Evolutionary conservation across 2,329 filamentous ascomycete species (phyloP).

Genomic region (Phialocephala sp.): DNA sequence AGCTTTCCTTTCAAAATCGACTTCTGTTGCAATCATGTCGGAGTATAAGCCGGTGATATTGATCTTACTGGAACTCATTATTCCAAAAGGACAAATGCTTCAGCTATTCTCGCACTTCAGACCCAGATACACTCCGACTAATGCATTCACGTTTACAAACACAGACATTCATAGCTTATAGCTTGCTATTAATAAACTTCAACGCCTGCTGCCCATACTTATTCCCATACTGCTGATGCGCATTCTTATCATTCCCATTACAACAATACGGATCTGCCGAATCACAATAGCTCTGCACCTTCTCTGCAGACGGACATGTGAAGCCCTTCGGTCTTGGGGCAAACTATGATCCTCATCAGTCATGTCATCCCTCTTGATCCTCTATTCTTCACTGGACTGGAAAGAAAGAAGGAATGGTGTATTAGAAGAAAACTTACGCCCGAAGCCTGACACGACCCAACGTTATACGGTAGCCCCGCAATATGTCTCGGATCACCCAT

Average conservation of each 20-base stretch:
- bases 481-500: constrained; percentile 67
- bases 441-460: constrained; percentile 62
- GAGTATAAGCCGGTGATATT: not conserved
- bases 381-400: too few species aligned
- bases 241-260: constrained; percentile 58
- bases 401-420: too few species aligned
- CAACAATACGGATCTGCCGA: constrained; percentile 66
- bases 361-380: too few species aligned
- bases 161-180: not conserved
- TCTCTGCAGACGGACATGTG: constrained; percentile 56
- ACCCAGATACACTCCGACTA: too few species aligned
- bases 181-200: constrained; percentile 57
- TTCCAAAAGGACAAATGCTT: too few species aligned
- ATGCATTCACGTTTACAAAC: too few species aligned
- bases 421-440: constrained; percentile 63
- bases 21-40: not conserved
- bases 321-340: constrained; percentile 60
- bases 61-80: too few species aligned
- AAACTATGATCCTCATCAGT: constrained; percentile 50
- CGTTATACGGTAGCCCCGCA: constrained; percentile 61
- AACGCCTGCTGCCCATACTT: constrained; percentile 62
- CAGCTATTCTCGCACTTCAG: too few species aligned
- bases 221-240: constrained; percentile 62
- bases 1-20: not conserved
- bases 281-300: constrained; percentile 66